These are phyloP conservation scores for Fusarium anguioides DNA, from an alignment of 2,329 filamentous ascomycete genomes.

Conservation along the genomic window DNA sequence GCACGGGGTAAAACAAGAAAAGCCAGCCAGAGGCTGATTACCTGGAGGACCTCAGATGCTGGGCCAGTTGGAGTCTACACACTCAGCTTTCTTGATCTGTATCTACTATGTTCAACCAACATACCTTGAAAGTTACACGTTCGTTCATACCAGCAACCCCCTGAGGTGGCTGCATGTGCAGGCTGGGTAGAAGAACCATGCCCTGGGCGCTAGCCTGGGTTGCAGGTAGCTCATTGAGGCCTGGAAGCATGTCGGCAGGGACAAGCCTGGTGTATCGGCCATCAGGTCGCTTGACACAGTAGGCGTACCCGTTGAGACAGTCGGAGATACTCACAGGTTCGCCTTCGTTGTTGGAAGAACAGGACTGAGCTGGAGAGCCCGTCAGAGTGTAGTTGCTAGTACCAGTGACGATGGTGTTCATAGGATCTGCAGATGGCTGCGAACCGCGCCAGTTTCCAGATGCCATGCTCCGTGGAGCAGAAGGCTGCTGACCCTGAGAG, in stretches of 20 bases:
- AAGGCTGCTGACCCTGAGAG: constrained; percentile 7
- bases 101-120: constrained; percentile 35
- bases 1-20: not conserved
- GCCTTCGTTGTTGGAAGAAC: not conserved
- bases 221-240: constrained; percentile 56
- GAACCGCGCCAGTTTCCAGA: constrained; percentile 40
- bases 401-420: not conserved
- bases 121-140: constrained; percentile 54
- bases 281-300: constrained; percentile 31
- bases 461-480: constrained; percentile 36
- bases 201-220: constrained; percentile 53
- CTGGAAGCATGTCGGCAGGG: constrained; percentile 37
- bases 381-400: constrained; percentile 29
- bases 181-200: constrained; percentile 61
- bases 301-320: constrained; percentile 33
- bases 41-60: constrained; percentile 50
- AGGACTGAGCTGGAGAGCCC: not conserved
- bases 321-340: constrained; percentile 35
- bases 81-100: constrained; percentile 44
- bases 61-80: constrained; percentile 39
- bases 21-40: constrained; percentile 35
- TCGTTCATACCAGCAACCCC: constrained; percentile 54
- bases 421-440: constrained; percentile 11
- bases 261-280: constrained; percentile 35
- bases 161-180: constrained; percentile 52